Conservation (phyloP, 208 protist species). For the Crithidia sp. region DNA sequence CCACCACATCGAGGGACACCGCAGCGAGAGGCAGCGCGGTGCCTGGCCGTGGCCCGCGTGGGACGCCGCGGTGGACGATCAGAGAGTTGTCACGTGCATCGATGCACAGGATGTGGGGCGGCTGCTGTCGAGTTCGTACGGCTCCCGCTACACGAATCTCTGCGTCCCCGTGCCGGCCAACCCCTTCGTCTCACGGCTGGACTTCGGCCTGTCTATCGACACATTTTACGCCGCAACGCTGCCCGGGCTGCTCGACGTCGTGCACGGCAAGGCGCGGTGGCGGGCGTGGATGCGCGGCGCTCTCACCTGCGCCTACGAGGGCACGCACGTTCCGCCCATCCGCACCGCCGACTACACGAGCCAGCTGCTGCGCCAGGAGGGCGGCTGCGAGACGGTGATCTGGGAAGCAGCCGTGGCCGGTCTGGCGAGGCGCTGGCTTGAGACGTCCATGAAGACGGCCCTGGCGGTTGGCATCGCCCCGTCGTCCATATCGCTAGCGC, state of each 20-base stretch:
- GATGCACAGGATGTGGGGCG: constrained; percentile 7
- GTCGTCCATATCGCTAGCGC: constrained; percentile 41
- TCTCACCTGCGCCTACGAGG: constrained; percentile 85
- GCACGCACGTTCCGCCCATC: constrained; percentile 66
- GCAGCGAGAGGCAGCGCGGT: not conserved
- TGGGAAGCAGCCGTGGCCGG: constrained; percentile 67
- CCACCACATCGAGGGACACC: constrained; percentile 32
- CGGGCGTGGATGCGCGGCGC: constrained; percentile 83
- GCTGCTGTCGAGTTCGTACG: constrained; percentile 11
- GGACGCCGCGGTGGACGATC: constrained; percentile 26
- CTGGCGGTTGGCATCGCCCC: constrained; percentile 62
- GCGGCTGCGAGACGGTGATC: constrained; percentile 51
- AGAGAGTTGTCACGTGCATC: constrained; percentile 29
- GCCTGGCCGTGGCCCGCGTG: constrained; percentile 32
- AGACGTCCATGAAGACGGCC: constrained; percentile 81
- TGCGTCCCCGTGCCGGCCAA: constrained; percentile 80
- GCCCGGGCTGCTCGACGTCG: constrained; percentile 26
- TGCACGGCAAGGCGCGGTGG: constrained; percentile 36
- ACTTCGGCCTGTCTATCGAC: constrained; percentile 51
- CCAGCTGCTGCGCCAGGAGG: constrained; percentile 48
- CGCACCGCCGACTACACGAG: constrained; percentile 70
- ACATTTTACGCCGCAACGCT: constrained; percentile 47
- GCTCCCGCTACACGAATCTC: constrained; percentile 32
- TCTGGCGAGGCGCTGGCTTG: constrained; percentile 73
- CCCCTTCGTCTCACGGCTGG: constrained; percentile 61